Percentiles rank a stretch among this genome's conserved stretches.
Evolutionary conservation across 1,139 yeast genomes (phyloP).

Genomic region (Scheffersomyces lignicola): DNA sequence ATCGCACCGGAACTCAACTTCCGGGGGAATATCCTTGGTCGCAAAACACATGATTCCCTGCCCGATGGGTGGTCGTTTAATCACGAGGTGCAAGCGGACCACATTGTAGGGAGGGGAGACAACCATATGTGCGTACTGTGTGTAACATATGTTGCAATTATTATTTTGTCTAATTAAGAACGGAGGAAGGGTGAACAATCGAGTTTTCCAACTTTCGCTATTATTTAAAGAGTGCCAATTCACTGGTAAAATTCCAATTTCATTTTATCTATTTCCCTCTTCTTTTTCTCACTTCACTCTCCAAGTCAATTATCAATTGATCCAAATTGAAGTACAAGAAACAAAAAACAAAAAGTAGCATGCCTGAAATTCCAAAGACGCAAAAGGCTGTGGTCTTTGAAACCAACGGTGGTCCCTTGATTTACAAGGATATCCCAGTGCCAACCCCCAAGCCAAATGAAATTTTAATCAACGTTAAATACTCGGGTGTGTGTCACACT

Average conservation of each 20-base stretch:
- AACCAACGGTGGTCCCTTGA: constrained; percentile 43
- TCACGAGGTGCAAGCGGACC: constrained; percentile 1
- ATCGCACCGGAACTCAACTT: no score
- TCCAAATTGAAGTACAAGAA: constrained; percentile 4
- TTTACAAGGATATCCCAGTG: constrained; percentile 64
- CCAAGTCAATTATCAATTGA: not conserved
- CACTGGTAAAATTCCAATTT: not conserved
- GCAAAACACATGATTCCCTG: no score
- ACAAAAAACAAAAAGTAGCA: constrained; percentile 2
- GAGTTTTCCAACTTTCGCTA: not conserved
- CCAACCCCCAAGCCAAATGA: constrained; percentile 71
- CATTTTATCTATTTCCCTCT: not conserved
- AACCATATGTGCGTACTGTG: no score
- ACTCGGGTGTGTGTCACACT: constrained; percentile 80
- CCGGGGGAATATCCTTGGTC: no score
- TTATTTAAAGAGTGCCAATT: constrained; percentile 4
- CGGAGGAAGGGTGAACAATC: not conserved
- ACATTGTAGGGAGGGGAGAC: not conserved
- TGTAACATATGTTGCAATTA: not conserved
- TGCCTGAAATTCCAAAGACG: constrained; percentile 27
- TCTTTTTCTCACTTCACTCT: not conserved
- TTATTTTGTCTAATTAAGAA: not conserved
- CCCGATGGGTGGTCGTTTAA: no score
- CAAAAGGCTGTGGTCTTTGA: constrained; percentile 43
- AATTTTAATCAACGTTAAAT: constrained; percentile 64